Percentiles rank a stretch among this genome's conserved stretches.
Evolutionary conservation across 495 filamentous ascomycete species (phyloP).

Genomic region (Aspergillus avenaceus): DNA sequence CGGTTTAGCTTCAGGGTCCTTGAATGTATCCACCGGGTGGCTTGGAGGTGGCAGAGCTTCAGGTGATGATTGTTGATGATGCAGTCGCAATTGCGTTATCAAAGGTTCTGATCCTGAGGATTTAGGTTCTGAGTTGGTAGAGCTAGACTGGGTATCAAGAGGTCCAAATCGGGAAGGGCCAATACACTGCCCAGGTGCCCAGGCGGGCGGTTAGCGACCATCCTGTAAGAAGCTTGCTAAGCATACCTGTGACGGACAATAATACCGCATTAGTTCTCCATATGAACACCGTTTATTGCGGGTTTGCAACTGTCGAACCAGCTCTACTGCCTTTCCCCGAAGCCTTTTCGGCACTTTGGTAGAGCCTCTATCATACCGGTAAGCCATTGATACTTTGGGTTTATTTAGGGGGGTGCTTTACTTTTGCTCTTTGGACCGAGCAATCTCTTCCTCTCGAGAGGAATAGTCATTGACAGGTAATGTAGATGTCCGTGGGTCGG

Average conservation of each 20-base stretch:
- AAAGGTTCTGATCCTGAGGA: constrained; percentile 21
- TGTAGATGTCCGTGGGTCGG: constrained; percentile 59
- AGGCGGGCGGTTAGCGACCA: constrained; percentile 8
- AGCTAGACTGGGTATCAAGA: constrained; percentile 10
- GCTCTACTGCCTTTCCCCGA: constrained; percentile 50
- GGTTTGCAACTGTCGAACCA: constrained; percentile 66
- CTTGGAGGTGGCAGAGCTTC: too few species aligned
- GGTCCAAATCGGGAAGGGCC: constrained; percentile 28
- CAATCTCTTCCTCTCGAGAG: constrained; percentile 78
- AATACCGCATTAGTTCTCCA: constrained; percentile 66
- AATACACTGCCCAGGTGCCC: too few species aligned
- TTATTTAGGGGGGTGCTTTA: background rate
- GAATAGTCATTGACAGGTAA: constrained; percentile 79
- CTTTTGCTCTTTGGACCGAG: constrained; percentile 17
- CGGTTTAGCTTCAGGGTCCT: background rate
- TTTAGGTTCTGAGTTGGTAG: background rate
- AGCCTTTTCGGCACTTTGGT: constrained; percentile 71
- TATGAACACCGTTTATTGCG: constrained; percentile 75
- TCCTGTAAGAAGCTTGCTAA: background rate
- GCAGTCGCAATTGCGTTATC: constrained; percentile 25
- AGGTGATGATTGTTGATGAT: constrained; percentile 3
- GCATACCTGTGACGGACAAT: constrained; percentile 64
- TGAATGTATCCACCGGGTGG: too few species aligned
- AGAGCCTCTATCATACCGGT: constrained; percentile 6
- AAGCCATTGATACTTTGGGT: background rate